Base-by-base conservation (phyloP, 1,284 basidiomycete genomes). In the Meripilus lineatus region DNA sequence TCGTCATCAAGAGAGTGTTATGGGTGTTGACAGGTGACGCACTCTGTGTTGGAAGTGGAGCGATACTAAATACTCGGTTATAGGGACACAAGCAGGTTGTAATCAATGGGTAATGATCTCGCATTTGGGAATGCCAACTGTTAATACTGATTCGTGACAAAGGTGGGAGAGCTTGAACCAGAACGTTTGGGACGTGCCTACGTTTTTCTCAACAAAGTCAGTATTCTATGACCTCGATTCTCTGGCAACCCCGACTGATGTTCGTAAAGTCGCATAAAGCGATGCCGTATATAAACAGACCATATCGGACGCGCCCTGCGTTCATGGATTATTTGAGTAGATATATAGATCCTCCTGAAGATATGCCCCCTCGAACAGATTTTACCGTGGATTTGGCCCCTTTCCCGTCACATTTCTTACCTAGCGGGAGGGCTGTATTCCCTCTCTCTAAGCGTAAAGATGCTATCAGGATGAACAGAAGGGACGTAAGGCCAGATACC, bases 281-380 rank as follows among this genome's bases (percentile, higher is more conserved):
- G 1, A 77, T 81, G 76, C 71, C 75, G 36, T 77, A 79, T 59
- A 69, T 82, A 61, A 82, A 81, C 53, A 66, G 71, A 22, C 78
- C 77, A 4, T 78, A 74, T 56, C 67, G 74, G 36, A 65, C 62
- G 20, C 68, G 73, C 15, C 64, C 71, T 0, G 56, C 58, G 15
- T 55, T 71, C 39, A 60, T 80, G 51, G 72, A 72, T 15, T 61
- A 67, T 41, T 39, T 81, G 37, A 73, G 75, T 23, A 67, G 69
- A 21, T 82, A 82, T 55, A 72, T 74, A 33, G 79, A 81, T 49
- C 79, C 79, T 3, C 72, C 74, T 23, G 68, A 72, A 51, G 69
- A 75, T 43, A 63, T 62, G 54, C 68, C 62, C 38, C 73, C 70
- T 7, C 55, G 61, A 2, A 74, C 72, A 0, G 63, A 77, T 39